These are phyloP conservation scores for Lojkania enalia DNA, from an alignment of 2,329 filamentous ascomycete genomes.

Conservation along the genomic window DNA sequence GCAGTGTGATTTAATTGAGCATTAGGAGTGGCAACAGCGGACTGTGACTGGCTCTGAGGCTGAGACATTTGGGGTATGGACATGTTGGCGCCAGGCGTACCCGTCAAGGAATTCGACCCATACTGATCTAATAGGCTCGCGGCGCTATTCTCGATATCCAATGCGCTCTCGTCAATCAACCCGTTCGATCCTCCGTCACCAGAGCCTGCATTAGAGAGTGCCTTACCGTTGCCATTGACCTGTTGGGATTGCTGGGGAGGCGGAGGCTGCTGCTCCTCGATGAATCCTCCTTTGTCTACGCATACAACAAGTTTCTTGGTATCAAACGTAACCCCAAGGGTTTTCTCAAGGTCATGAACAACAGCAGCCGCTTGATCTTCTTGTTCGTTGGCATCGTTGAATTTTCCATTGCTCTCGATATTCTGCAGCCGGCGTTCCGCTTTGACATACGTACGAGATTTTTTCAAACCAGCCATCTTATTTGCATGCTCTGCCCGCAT, in stretches of 20 bases:
- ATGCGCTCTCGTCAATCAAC: slow-evolving; percentile 30
- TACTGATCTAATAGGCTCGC: slow-evolving; percentile 70
- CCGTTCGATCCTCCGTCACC: slow-evolving; percentile 40
- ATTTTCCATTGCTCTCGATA: slow-evolving; percentile 53
- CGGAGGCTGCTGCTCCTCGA: slow-evolving; percentile 56
- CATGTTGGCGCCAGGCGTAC: slow-evolving; percentile 64
- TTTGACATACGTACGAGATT: slow-evolving; percentile 68
- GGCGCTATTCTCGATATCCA: slow-evolving; percentile 49
- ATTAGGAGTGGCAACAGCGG: slow-evolving; percentile 60
- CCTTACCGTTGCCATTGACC: slow-evolving; percentile 34
- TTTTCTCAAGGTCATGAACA: slow-evolving; percentile 71
- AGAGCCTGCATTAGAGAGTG: slow-evolving; percentile 25
- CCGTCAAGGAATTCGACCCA: slow-evolving; percentile 62
- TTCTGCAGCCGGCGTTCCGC: slow-evolving; percentile 77
- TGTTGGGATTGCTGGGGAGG: slow-evolving; percentile 26
- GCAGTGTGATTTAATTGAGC: slow-evolving; percentile 27
- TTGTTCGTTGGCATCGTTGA: neutral
- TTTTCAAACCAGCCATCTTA: slow-evolving; percentile 73
- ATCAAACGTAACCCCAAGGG: slow-evolving; percentile 68
- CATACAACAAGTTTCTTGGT: slow-evolving; percentile 68
- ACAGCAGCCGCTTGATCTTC: slow-evolving; percentile 48
- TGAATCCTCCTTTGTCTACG: slow-evolving; percentile 75
- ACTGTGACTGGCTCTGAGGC: slow-evolving; percentile 61
- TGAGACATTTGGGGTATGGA: slow-evolving; percentile 59
- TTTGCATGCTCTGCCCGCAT: slow-evolving; percentile 80